Percentiles rank a stretch among this genome's conserved stretches.
These are phyloP conservation scores for Glomus cerebriforme DNA, from an alignment of 192 early-diverging fungal species.

Conservation along the genomic window DNA sequence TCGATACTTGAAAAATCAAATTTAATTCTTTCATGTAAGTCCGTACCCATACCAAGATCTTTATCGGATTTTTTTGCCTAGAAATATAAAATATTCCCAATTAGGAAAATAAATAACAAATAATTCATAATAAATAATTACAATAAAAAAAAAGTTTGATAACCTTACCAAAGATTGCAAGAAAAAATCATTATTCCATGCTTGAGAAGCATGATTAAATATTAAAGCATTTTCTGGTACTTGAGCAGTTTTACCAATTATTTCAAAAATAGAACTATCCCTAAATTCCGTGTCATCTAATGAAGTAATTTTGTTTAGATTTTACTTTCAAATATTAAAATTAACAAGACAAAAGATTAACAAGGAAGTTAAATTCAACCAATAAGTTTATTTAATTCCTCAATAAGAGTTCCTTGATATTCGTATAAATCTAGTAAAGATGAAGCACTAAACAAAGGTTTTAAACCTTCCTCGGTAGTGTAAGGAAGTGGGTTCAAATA, in stretches of 20 bases:
- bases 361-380: constrained; percentile 29
- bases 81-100: background rate
- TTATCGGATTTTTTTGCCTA: background rate
- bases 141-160: background rate
- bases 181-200: constrained; percentile 54
- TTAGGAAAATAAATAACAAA: too few relatives aligned
- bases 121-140: too few relatives aligned
- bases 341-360: background rate
- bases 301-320: too few relatives aligned
- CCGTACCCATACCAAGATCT: background rate
- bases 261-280: constrained; percentile 35
- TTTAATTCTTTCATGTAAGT: background rate
- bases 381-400: constrained; percentile 44
- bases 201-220: constrained; percentile 50
- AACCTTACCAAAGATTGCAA: constrained; percentile 39
- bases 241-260: constrained; percentile 42
- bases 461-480: constrained; percentile 31
- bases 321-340: too few relatives aligned
- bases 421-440: constrained; percentile 41
- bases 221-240: constrained; percentile 39
- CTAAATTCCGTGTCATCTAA: constrained; percentile 38
- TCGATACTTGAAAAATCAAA: background rate
- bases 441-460: constrained; percentile 35
- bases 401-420: constrained; percentile 39
- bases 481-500: constrained; percentile 31